These are phyloP conservation scores for Monascus purpureus DNA, from an alignment of 495 filamentous ascomycete genomes.

Conservation along the genomic window DNA sequence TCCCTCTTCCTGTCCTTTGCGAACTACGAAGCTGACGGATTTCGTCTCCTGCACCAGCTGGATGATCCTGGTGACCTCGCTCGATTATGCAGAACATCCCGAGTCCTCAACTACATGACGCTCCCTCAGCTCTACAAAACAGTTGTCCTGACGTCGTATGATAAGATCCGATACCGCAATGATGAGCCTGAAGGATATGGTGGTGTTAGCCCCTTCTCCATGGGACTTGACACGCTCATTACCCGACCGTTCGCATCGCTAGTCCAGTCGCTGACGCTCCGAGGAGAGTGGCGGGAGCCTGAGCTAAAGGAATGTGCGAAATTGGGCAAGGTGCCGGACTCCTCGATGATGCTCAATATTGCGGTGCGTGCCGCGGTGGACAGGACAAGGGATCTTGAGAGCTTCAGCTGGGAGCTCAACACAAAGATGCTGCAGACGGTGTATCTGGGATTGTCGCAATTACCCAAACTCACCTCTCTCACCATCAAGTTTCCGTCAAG, in stretches of 20 bases:
- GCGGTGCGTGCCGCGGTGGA: conserved; percentile 44
- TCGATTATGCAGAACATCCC: conserved; percentile 43
- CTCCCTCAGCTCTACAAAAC: conserved; percentile 45
- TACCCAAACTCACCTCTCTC: conserved; percentile 36
- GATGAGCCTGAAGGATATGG: conserved; percentile 48
- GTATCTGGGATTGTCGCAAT: conserved; percentile 38
- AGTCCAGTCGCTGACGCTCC: conserved; percentile 37
- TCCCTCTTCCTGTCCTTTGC: conserved; percentile 1
- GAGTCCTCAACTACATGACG: conserved; percentile 51
- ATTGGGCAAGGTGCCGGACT: conserved; percentile 45
- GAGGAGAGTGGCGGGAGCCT: conserved; percentile 44
- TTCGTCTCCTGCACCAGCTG: conserved; percentile 23
- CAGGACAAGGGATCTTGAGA: conserved; percentile 39
- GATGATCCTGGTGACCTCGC: conserved; percentile 44
- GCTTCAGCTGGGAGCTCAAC: conserved; percentile 49
- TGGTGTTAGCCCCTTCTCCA: conserved; percentile 45
- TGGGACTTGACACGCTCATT: conserved; percentile 47
- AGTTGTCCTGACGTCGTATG: conserved; percentile 44
- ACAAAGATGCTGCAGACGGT: conserved; percentile 48
- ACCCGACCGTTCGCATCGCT: conserved; percentile 38
- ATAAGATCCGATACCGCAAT: conserved; percentile 43
- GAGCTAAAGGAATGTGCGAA: conserved; percentile 43
- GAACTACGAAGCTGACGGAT: conserved; percentile 3
- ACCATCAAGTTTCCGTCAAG: conserved; percentile 41
- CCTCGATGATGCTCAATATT: conserved; percentile 49